Evolutionary conservation across 257 asterid genomes (phyloP).

Genomic region (Anisodus acutangulus): DNA sequence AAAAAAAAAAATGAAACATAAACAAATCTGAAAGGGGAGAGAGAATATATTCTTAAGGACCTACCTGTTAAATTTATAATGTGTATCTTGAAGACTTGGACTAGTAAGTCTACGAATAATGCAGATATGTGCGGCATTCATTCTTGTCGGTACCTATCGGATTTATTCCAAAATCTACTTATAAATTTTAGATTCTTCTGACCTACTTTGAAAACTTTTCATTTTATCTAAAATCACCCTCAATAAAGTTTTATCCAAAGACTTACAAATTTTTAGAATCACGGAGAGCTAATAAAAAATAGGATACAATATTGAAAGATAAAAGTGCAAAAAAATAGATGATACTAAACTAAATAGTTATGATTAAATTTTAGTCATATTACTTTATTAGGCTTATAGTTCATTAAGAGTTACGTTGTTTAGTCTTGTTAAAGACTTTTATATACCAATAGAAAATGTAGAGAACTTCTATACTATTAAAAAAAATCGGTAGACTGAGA

Average conservation of each 20-base stretch:
- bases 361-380: neutral
- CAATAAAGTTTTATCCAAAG: neutral
- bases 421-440: neutral
- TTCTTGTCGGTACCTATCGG: conserved; percentile 6
- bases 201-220: neutral
- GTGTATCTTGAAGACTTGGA: neutral
- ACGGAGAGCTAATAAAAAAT: neutral
- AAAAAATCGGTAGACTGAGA: too few relatives aligned
- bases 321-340: too few relatives aligned
- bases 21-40: neutral
- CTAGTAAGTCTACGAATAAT: neutral
- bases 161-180: conserved; percentile 5
- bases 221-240: neutral
- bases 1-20: too few relatives aligned
- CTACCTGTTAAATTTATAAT: neutral
- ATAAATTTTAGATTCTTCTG: neutral
- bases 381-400: neutral
- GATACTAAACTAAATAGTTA: neutral
- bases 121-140: neutral
- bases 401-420: too few relatives aligned
- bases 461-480: too few relatives aligned
- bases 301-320: neutral
- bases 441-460: neutral
- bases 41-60: neutral
- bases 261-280: neutral